These are phyloP conservation scores for Fusarium sterilihyphosum DNA, from an alignment of 2,329 filamentous ascomycete genomes.

Conservation along the genomic window DNA sequence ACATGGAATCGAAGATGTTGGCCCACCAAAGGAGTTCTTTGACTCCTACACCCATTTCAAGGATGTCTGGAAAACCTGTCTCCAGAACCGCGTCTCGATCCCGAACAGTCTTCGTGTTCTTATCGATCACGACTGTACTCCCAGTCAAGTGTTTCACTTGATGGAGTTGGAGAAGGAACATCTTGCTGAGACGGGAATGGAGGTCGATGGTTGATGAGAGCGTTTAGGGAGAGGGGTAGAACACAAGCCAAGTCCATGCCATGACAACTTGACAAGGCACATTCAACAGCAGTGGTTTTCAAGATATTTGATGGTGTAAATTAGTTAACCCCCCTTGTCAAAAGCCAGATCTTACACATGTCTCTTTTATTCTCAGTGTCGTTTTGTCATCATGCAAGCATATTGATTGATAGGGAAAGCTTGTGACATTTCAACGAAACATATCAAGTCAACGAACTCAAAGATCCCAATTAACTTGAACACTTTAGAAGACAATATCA, in stretches of 20 bases:
- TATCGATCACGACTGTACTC: neutral
- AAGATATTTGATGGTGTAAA: neutral
- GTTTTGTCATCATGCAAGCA: no score
- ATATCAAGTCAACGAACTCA: no score
- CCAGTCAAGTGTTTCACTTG: fast-evolving
- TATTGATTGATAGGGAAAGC: no score
- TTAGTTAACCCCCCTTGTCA: fast-evolving
- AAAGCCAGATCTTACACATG: fast-evolving
- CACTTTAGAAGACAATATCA: no score
- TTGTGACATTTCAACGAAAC: no score
- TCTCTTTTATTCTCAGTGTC: fast-evolving
- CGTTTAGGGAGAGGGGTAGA: fast-evolving
- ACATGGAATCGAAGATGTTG: fast-evolving
- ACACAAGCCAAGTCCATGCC: neutral
- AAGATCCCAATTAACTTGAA: no score
- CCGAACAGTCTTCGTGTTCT: neutral
- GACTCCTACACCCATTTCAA: neutral
- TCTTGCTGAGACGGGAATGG: neutral
- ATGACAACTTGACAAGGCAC: fast-evolving
- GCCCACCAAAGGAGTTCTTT: fast-evolving
- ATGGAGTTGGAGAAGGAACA: neutral
- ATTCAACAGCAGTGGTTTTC: fast-evolving
- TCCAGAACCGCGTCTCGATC: fast-evolving
- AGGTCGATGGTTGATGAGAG: fast-evolving
- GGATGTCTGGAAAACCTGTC: neutral